Percentiles rank a stretch among this genome's conserved stretches.
Conservation (phyloP, 805 yeast species). For the Candida quercuum region DNA sequence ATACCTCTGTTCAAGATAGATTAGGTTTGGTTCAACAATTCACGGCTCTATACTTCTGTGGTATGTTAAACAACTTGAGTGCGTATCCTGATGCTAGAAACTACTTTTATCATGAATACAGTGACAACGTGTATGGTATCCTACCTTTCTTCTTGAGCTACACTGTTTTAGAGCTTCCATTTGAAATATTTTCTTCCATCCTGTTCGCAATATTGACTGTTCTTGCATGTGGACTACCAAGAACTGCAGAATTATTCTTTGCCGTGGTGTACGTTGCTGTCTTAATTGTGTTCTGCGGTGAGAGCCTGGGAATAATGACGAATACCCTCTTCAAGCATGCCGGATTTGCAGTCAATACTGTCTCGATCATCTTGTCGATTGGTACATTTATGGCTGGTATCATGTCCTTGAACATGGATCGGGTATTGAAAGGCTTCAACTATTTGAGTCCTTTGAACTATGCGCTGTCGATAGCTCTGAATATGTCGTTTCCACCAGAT, state of each 20-base stretch:
- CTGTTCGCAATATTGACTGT: slow-evolving; percentile 60
- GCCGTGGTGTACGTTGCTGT: slow-evolving; percentile 50
- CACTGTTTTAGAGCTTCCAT: slow-evolving; percentile 56
- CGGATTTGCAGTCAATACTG: slow-evolving; percentile 74
- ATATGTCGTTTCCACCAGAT: slow-evolving; percentile 42
- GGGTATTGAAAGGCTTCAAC: slow-evolving; percentile 62
- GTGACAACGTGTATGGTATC: slow-evolving; percentile 67
- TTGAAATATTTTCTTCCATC: slow-evolving; percentile 55
- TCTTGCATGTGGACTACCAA: slow-evolving; percentile 67
- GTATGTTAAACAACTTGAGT: slow-evolving; percentile 74
- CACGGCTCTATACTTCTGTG: slow-evolving; percentile 69
- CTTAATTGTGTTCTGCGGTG: slow-evolving; percentile 67
- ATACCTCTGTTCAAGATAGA: slow-evolving; percentile 55
- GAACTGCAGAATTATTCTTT: slow-evolving; percentile 63
- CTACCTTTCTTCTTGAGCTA: slow-evolving; percentile 62
- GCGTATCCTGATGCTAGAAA: slow-evolving; percentile 72
- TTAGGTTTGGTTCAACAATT: slow-evolving; percentile 75
- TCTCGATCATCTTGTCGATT: slow-evolving; percentile 59
- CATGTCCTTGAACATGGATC: slow-evolving; percentile 72
- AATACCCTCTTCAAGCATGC: slow-evolving; percentile 68
- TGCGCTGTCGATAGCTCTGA: slow-evolving; percentile 51
- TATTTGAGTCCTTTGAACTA: slow-evolving; percentile 77
- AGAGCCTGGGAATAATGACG: slow-evolving; percentile 76
- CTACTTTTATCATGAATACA: slow-evolving; percentile 73
- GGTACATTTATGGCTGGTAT: slow-evolving; percentile 85